Evolutionary conservation across 208 protist species (phyloP).

Genomic region (Strigomonas culicis): DNA sequence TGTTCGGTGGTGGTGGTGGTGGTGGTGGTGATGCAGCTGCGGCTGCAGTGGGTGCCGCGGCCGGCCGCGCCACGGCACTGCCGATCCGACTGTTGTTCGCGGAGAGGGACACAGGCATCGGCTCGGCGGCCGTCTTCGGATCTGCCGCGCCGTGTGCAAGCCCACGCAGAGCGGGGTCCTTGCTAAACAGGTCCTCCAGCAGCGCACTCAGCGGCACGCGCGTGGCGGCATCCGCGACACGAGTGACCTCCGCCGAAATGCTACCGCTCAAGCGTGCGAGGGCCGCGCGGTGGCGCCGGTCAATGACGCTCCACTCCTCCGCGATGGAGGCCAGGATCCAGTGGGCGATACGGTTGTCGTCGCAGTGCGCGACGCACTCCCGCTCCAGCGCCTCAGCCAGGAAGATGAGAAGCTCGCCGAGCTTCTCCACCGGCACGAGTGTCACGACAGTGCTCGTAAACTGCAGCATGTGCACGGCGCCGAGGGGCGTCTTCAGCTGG

Average conservation of each 20-base stretch:
- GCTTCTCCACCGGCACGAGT: conserved; percentile 26
- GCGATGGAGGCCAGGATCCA: neutral
- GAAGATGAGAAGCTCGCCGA: conserved; percentile 26
- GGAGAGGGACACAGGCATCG: no score
- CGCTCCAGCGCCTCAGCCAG: conserved; percentile 16
- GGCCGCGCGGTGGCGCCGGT: neutral
- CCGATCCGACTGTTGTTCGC: no score
- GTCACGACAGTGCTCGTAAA: conserved; percentile 40
- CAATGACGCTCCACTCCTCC: neutral
- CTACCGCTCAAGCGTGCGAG: neutral
- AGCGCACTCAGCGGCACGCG: neutral
- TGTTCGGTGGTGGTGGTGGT: no score
- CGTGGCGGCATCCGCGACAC: neutral
- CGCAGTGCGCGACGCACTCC: neutral
- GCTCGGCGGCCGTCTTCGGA: conserved; percentile 7
- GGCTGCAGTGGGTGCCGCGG: neutral
- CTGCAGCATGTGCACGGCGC: conserved; percentile 31
- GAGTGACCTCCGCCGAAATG: no score
- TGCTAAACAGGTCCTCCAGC: neutral
- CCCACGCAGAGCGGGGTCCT: neutral
- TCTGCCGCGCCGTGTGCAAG: conserved; percentile 7
- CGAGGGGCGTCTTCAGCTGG: conserved; percentile 22
- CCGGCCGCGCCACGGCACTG: no score
- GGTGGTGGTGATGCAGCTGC: neutral
- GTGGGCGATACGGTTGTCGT: neutral